Base-by-base conservation (phyloP, 257 asterid species). In the Lycium ferocissimum region DNA sequence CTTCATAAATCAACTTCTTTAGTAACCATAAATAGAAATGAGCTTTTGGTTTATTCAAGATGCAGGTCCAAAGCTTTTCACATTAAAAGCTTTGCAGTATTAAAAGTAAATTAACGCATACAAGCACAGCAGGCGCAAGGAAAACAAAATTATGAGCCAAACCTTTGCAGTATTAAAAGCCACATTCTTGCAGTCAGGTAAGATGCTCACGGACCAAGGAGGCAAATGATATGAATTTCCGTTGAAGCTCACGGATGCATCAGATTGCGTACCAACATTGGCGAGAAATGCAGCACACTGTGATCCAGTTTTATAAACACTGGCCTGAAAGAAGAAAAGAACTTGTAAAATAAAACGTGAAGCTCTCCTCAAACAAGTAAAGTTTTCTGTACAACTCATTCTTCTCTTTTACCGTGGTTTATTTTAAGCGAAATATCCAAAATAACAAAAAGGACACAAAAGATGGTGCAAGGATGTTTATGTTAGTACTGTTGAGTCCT, bases 141-240 rank as follows among this genome's bases (percentile, higher is more conserved):
- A n/a, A n/a, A n/a, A n/a, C 0, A 69, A 83, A 85, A 37, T 61
- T 35, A 18, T 2, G 71, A 83, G 47, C 51, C 91, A 59, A 88
- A 95, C 98, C 93, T 95, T 92, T 13, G 97, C 98, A 66, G 98
- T 89, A 83, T 93, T 95, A 75, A 91, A 89, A 63, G 86, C 95
- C 45, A 93, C 98, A 66, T 87, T 93, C 85, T 93, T 91, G 94
- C 98, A 94, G 89, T 95, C 98, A 11, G 98, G 98, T 87, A 95
- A 88, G 89, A 95, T 93, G 94, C 98, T 94, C 86, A 95, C 97
- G 61, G 97, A 94, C 98, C 98, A 94, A n/a, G 97, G 96, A 58
- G 98, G 97, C 89, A 95, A 84, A 72, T 78, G 85, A 78, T 95
- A 95, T 49, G 98, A 91, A 59, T 90, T 90, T 54, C 98, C 96